Evolutionary conservation across 129 eudicot genomes (phyloP).

Genomic region (Tanacetum coccineum): DNA sequence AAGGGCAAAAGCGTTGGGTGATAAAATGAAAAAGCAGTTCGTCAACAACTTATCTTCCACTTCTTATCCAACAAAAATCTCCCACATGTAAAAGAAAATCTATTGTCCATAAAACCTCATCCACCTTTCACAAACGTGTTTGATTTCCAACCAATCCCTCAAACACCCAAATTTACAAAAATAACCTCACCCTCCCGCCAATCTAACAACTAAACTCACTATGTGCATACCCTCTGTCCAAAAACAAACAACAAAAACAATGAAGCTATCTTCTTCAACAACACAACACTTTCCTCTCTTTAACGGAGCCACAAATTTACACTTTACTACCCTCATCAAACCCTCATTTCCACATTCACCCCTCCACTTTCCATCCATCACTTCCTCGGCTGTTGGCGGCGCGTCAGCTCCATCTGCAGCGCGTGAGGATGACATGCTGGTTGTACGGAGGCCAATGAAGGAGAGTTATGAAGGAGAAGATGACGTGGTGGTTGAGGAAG

Average conservation of each 20-base stretch:
- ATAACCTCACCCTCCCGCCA: too few relatives aligned
- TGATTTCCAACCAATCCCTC: conserved; percentile 26
- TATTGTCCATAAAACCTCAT: conserved; percentile 21
- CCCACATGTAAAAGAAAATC: conserved; percentile 31
- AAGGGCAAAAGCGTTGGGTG: too few relatives aligned
- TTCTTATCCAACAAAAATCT: background rate
- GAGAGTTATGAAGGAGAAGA: conserved; percentile 24
- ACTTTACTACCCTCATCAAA: conserved; percentile 33
- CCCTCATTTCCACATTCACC: conserved; percentile 31
- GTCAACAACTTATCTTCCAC: conserved; percentile 27
- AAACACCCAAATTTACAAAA: background rate
- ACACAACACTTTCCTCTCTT: conserved; percentile 34
- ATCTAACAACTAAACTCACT: too few relatives aligned
- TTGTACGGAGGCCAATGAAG: conserved; percentile 75
- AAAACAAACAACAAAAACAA: background rate
- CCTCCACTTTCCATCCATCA: conserved; percentile 28
- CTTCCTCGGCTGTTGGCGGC: conserved; percentile 38
- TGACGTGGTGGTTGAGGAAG: conserved; percentile 17
- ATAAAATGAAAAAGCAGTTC: too few relatives aligned
- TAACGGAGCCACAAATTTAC: conserved; percentile 27
- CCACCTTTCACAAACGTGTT: too few relatives aligned
- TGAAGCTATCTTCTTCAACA: conserved; percentile 37
- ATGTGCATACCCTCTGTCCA: conserved; percentile 9
- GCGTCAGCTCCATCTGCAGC: conserved; percentile 35
- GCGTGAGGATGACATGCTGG: conserved; percentile 50